A percentile compares a stretch with the other conserved stretches of the same genome.
These are phyloP conservation scores for Boletus semigastroideus DNA, from an alignment of 1,284 basidiomycete genomes.

Conservation along the genomic window DNA sequence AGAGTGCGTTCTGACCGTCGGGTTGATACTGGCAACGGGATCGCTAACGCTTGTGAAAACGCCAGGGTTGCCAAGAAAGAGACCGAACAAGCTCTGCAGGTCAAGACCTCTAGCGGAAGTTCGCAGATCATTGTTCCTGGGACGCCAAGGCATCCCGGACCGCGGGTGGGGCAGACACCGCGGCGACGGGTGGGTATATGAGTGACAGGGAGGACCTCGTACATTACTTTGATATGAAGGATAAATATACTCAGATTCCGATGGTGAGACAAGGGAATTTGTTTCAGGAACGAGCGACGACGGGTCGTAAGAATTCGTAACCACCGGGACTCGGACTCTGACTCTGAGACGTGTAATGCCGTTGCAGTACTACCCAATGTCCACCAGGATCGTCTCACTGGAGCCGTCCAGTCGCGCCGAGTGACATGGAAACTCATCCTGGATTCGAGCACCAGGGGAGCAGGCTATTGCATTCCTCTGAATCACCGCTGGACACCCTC, in stretches of 20 bases:
- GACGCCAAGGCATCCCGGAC: conserved; percentile 77
- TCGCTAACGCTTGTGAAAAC: conserved; percentile 8
- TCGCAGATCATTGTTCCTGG: conserved; percentile 77
- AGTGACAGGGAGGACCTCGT: conserved; percentile 6
- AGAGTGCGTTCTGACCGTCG: conserved; percentile 61
- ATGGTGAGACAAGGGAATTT: background rate
- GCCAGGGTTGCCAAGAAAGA: conserved; percentile 61
- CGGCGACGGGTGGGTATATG: conserved; percentile 52
- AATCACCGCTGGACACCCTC: conserved; percentile 41
- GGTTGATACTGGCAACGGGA: background rate
- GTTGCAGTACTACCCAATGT: conserved; percentile 7
- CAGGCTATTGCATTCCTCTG: conserved; percentile 29
- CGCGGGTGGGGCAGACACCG: conserved; percentile 61
- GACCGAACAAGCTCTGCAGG: conserved; percentile 62
- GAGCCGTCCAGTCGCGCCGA: conserved; percentile 2
- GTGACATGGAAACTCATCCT: conserved; percentile 19
- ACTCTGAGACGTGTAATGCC: background rate
- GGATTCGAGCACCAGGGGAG: conserved; percentile 21
- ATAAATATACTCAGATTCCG: conserved; percentile 1
- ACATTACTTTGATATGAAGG: background rate
- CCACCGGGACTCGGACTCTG: background rate
- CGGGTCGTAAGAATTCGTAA: background rate
- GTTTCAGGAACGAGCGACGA: conserved; percentile 11
- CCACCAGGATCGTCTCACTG: conserved; percentile 1
- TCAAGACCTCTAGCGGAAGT: conserved; percentile 56